These are phyloP conservation scores for Prosopis cineraria DNA, from an alignment of 306 rosid genomes.

Conservation along the genomic window DNA sequence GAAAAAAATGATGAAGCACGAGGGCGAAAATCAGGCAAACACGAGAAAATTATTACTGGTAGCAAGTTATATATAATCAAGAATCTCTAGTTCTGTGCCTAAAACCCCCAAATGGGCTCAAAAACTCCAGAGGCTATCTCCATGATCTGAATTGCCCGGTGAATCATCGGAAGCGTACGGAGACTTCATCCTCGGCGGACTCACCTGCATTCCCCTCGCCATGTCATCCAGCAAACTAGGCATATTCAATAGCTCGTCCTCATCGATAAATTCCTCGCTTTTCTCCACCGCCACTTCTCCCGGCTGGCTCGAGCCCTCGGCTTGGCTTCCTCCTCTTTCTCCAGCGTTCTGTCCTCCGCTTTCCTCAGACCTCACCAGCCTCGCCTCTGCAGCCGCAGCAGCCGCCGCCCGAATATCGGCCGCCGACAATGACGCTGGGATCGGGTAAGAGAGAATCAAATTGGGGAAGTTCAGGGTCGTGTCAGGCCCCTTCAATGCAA, in stretches of 20 bases:
- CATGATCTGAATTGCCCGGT: slow-evolving; percentile 44
- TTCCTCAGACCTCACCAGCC: slow-evolving; percentile 3
- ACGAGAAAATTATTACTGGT: not conserved
- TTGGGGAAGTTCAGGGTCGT: slow-evolving; percentile 72
- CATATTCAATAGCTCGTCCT: slow-evolving; percentile 57
- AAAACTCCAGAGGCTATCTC: slow-evolving; percentile 54
- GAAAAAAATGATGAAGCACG: not conserved
- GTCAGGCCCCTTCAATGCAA: slow-evolving; percentile 77
- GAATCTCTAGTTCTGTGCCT: not conserved
- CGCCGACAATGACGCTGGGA: slow-evolving; percentile 69
- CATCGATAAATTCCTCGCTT: slow-evolving; percentile 45
- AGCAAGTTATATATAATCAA: not conserved
- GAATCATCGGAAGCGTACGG: slow-evolving; percentile 41
- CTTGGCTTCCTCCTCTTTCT: not conserved
- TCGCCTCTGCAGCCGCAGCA: slow-evolving; percentile 64
- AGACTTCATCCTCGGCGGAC: slow-evolving; percentile 57
- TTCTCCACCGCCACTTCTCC: not conserved
- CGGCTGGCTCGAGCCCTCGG: not conserved
- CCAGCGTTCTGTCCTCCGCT: not conserved
- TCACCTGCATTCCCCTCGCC: slow-evolving; percentile 68
- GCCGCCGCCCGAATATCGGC: slow-evolving; percentile 80
- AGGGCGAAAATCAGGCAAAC: not conserved
- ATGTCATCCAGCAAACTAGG: slow-evolving; percentile 57
- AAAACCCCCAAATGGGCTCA: not conserved
- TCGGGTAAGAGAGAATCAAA: slow-evolving; percentile 51